Evolutionary conservation across 306 rosid genomes (phyloP).

Genomic region (Dalbergia cochinchinensis): DNA sequence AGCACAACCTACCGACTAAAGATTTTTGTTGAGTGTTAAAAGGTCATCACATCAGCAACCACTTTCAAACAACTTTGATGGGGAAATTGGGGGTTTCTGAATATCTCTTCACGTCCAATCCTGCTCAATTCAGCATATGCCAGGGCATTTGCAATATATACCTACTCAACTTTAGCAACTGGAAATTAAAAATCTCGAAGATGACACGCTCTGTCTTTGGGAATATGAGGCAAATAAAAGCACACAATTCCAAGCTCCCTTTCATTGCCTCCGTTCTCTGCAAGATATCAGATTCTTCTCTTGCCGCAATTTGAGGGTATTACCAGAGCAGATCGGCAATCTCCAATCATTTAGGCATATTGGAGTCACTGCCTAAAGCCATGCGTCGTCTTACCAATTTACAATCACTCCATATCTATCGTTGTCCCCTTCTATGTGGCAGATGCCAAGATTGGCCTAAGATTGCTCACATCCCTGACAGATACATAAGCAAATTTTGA

Average conservation of each 20-base stretch:
- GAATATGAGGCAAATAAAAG: neutral
- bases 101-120: constrained; percentile 64
- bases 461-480: neutral
- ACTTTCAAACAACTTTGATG: constrained; percentile 75
- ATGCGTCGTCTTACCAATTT: neutral
- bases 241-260: neutral
- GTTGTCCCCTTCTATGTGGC: neutral
- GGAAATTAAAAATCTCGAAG: neutral
- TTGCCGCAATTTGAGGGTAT: no score
- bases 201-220: neutral
- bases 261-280: neutral
- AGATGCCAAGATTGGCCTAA: neutral
- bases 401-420: neutral
- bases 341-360: no score
- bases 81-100: constrained; percentile 60
- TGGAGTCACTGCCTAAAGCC: no score
- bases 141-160: neutral
- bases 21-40: constrained; percentile 79
- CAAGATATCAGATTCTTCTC: neutral
- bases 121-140: neutral
- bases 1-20: constrained; percentile 71
- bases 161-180: neutral
- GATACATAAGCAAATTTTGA: no score
- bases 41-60: constrained; percentile 93
- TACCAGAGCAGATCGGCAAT: no score